Evolutionary conservation across 2,329 filamentous ascomycete genomes (phyloP).

Genomic region (Thielaviopsis populi): DNA sequence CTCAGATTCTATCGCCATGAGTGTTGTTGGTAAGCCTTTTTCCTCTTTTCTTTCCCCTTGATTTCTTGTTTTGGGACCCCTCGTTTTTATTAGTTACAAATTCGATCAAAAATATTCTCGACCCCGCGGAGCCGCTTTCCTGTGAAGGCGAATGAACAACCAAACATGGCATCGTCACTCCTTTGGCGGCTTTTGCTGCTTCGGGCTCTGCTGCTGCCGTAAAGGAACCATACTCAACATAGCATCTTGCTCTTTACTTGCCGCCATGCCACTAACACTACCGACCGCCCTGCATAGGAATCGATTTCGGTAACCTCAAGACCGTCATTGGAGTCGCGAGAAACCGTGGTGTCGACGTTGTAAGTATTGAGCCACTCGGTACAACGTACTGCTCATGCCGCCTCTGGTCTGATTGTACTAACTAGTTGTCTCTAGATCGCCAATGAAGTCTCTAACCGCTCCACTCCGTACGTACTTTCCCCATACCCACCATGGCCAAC

Average conservation of each 20-base stretch:
- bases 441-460: constrained; percentile 98
- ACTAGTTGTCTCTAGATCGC: constrained; percentile 51
- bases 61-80: constrained; percentile 2
- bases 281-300: constrained; percentile 34
- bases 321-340: constrained; percentile 94
- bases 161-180: neutral
- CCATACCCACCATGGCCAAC: too few species aligned
- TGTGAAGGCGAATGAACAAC: neutral
- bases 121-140: constrained; percentile 5
- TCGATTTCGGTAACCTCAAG: constrained; percentile 93
- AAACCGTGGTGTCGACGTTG: constrained; percentile 97
- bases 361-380: constrained; percentile 39
- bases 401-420: neutral
- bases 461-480: constrained; percentile 70
- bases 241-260: neutral
- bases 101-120: constrained; percentile 8
- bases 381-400: neutral
- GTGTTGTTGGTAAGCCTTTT: constrained; percentile 15
- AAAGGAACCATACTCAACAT: too few species aligned
- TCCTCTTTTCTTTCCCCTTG: neutral
- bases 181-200: too few species aligned
- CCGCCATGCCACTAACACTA: neutral
- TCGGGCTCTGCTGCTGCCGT: too few species aligned
- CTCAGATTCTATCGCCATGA: constrained; percentile 16
- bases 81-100: constrained; percentile 4